Percentiles rank a stretch among this genome's conserved stretches.
Conservation (phyloP, 2,329 filamentous ascomycete species). For the Aspergillus neoniger region DNA sequence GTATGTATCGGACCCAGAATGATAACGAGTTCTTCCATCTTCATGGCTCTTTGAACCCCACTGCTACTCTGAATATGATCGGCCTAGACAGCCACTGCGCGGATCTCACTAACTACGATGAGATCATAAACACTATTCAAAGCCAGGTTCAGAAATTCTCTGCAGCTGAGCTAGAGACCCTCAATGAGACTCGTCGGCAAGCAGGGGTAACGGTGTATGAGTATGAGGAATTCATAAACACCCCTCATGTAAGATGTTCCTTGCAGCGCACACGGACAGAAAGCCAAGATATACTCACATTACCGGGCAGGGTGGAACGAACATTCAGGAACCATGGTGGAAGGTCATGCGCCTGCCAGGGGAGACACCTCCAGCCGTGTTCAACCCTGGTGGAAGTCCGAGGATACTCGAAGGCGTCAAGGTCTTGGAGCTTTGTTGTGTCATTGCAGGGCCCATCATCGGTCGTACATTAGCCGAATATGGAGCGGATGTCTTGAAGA, state of each 20-base stretch:
- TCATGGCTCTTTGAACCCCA: conserved; percentile 8
- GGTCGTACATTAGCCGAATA: conserved; percentile 44
- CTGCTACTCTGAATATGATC: conserved; percentile 6
- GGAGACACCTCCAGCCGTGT: not conserved
- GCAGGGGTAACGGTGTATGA: not conserved
- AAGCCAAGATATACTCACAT: not conserved
- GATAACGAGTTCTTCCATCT: conserved; percentile 7
- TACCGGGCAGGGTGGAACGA: not conserved
- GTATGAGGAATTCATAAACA: not conserved
- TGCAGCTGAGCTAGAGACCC: not conserved
- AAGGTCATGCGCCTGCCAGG: not conserved
- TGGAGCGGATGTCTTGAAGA: conserved; percentile 48
- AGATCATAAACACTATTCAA: not conserved
- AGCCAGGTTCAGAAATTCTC: not conserved
- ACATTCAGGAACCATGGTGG: not conserved
- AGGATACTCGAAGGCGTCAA: not conserved
- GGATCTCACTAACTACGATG: not conserved
- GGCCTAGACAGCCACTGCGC: not conserved
- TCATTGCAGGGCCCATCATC: conserved; percentile 48
- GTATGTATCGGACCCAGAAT: conserved; percentile 5
- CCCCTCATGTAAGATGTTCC: not conserved
- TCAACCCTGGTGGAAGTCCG: not conserved
- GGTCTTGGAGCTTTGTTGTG: conserved; percentile 24
- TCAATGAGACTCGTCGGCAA: not conserved
- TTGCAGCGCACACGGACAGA: not conserved